Evolutionary conservation across 2,329 filamentous ascomycete genomes (phyloP), one percentile per base, ranked within the genome.

Genomic region (Diaporthe sp.): DNA sequence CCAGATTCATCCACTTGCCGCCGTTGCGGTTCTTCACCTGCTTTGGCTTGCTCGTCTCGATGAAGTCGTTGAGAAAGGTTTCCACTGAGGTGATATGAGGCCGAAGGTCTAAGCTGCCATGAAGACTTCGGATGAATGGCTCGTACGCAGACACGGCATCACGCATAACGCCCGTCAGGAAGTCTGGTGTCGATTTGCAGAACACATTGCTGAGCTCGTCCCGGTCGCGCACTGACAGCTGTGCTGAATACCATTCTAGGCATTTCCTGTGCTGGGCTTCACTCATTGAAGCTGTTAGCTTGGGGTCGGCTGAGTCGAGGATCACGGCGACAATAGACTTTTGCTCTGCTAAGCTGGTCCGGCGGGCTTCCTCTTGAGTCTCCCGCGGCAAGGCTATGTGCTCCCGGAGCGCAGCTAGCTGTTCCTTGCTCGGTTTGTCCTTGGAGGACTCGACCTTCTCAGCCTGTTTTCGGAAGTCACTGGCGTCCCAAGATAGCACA

Each of bases 161-260:
- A 40, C 89, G 88, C 64, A 96, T 84, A 1, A 90, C 87, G 12
- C 90, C 88, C 0, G 94, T 96, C n/a, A 95, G 86, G 13, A 93
- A 86, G 78, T 96, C 94, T 0, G 94, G 94, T 33, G 87, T 90
- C 60, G 90, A 87, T 19, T 90, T 89, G 82, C 94, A 96, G 19
- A 95, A 83, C 0, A 91, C 89, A 17, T 88, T 87, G 17, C 90
- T 89, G 66, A 96, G 91, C 78, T 92, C 89, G 73, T 94, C 90
- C n/a, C 94, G 90, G 80, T 97, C 94, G 47, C 91, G 90, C 12
- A 94, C 89, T 0, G 92, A 92, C 33, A 96, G 88, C n/a, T 92
- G 87, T 1, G 92, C 90, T 0, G 92, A 89, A 77, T 94, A 91
- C 81, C 94, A 96, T 74, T 94, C 91, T 58, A 93, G 86, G 47